Conservation (phyloP, 495 filamentous ascomycete genomes). For the Penicillium ucsense region DNA sequence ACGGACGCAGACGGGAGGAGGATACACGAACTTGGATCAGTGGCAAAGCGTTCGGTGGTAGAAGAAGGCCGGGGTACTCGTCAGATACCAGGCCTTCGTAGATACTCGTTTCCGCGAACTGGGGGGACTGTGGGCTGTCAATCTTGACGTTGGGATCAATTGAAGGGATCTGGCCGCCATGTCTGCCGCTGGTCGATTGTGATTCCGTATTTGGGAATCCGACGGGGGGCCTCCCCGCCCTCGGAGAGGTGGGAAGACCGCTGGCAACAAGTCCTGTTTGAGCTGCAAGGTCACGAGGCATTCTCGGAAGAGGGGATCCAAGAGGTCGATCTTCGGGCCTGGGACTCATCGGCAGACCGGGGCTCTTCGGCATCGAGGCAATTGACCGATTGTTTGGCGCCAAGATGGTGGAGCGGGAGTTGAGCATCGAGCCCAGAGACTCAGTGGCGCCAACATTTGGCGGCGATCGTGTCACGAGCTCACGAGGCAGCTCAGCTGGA, state of each 20-base stretch:
- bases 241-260: slow-evolving; percentile 60
- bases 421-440: slow-evolving; percentile 29
- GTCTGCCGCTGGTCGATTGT: slow-evolving; percentile 1
- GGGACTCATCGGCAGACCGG: slow-evolving; percentile 82
- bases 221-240: slow-evolving; percentile 56
- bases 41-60: slow-evolving; percentile 87
- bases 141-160: slow-evolving; percentile 31
- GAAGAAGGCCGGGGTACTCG: slow-evolving; percentile 69
- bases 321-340: slow-evolving; percentile 68
- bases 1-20: slow-evolving; percentile 89
- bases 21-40: slow-evolving; percentile 76
- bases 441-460: slow-evolving; percentile 19
- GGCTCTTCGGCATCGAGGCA: slow-evolving; percentile 60
- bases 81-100: slow-evolving; percentile 68
- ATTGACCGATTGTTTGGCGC: slow-evolving; percentile 21
- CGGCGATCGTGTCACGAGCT: slow-evolving; percentile 18
- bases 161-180: slow-evolving; percentile 23
- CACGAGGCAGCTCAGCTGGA: slow-evolving; percentile 13
- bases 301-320: slow-evolving; percentile 61
- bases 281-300: slow-evolving; percentile 48
- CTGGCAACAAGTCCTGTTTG: slow-evolving; percentile 43
- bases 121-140: slow-evolving; percentile 24
- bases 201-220: slow-evolving; percentile 42
- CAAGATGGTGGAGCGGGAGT: slow-evolving; percentile 16
- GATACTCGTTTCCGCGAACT: slow-evolving; percentile 22